Evolutionary conservation across 345 rosid species (phyloP).

Genomic region (Rhodomyrtus tomentosa): DNA sequence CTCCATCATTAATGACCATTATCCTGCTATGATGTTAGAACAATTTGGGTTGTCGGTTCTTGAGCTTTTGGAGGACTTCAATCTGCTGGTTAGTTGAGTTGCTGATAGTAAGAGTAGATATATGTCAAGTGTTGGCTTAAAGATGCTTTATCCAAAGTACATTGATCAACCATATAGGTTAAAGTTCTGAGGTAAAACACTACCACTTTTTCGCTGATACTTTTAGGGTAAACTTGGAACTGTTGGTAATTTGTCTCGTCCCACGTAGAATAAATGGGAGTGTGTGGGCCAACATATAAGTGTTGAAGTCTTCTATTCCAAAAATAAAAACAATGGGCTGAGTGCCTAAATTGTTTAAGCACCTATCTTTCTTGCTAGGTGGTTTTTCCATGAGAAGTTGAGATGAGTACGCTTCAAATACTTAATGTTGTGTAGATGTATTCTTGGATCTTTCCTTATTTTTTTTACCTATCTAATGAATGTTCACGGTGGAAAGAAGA

Average conservation of each 20-base stretch:
- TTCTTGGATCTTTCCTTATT: not conserved
- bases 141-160: not conserved
- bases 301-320: no score
- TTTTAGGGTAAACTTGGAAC: not conserved
- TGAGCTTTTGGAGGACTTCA: not conserved
- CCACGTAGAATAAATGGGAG: no score
- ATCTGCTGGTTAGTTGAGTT: not conserved
- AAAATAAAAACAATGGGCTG: no score
- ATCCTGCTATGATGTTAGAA: not conserved
- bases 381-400: not conserved
- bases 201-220: not conserved
- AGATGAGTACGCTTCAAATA: not conserved
- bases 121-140: not conserved
- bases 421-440: not conserved
- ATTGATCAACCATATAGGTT: not conserved
- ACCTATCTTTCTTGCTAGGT: not conserved
- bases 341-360: not conserved
- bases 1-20: not conserved
- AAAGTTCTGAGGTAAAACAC: not conserved
- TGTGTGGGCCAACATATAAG: no score
- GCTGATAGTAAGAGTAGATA: not conserved
- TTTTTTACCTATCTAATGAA: not conserved
- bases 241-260: no score
- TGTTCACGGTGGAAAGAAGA: slow-evolving; percentile 40
- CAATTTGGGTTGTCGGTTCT: not conserved